Base-by-base conservation (phyloP, 2,329 filamentous ascomycete genomes). In the Pseudogymnoascus sp. region DNA sequence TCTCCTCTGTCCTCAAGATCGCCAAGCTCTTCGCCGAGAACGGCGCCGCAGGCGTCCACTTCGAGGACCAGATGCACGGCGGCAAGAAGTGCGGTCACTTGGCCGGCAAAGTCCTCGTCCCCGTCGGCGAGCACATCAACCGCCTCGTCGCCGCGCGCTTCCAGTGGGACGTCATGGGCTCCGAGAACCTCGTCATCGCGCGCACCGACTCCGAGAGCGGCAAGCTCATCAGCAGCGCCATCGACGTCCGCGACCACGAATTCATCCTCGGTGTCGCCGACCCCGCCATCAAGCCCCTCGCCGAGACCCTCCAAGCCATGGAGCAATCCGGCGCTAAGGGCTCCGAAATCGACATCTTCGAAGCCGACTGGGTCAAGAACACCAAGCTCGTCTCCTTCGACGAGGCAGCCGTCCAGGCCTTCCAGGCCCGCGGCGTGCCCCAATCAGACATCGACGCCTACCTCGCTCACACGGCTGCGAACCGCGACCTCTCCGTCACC, bases 31-130 rank as follows among this genome's bases (percentile, higher is more conserved):
- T 99, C 71, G 95, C 95, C 16, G 95, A 99, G 78, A 96, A 96
- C 70, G 95, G 95, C 62, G 95, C 95, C 0, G 95, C 95, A 0
- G 95, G 89, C 7, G 95, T 99, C 1, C 95, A 99, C 76, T 96
- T 99, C 67, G 95, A 99, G 76, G 95, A 99, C 73, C 95, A 99
- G 77, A 84, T 97, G 57, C 95, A 97, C 73, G 95, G 95, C 47
- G 95, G 95, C 66, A 99, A 99, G 81, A 99, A 97, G 78, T 99
- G 95, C 73, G 95, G 95, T 14, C 95, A 99, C 77, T 80, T 97
- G 66, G 95, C 95, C 0, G 95, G 95, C 69, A 99, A 97, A 75
- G 95, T 97, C 1, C 81, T 99, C 7, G 95, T 97, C 2, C 93
- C 95, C 0, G 86, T 93, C 0, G 90, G 92, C 66, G 95, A 97